These are phyloP conservation scores for Brassica nigra DNA, from an alignment of 345 rosid species.

Conservation along the genomic window DNA sequence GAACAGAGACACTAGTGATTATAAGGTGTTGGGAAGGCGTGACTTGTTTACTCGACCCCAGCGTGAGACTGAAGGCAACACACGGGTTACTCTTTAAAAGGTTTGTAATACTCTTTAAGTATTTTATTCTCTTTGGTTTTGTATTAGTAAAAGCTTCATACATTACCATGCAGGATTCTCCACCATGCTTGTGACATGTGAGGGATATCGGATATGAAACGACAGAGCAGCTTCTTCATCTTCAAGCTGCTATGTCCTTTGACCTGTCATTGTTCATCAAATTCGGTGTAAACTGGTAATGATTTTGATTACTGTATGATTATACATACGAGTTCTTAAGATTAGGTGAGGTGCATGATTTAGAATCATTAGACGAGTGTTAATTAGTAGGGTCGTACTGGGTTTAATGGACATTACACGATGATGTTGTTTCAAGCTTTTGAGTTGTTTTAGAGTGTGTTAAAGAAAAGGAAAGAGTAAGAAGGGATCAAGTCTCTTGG, in stretches of 20 bases:
- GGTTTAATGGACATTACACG: conserved; percentile 19
- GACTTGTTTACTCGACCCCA: conserved; percentile 55
- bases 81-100: conserved; percentile 36
- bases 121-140: conserved; percentile 8
- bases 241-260: neutral
- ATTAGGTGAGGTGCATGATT: conserved; percentile 23
- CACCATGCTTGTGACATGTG: neutral
- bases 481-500: conserved; percentile 44
- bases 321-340: conserved; percentile 1
- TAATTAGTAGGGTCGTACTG: conserved; percentile 36
- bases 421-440: conserved; percentile 24
- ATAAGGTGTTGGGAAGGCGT: conserved; percentile 62
- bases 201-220: neutral
- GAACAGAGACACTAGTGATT: conserved; percentile 53
- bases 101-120: conserved; percentile 1
- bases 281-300: conserved; percentile 14
- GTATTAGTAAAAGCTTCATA: conserved; percentile 15
- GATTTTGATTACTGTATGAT: conserved; percentile 7
- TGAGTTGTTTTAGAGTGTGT: conserved; percentile 8
- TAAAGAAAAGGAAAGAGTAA: conserved; percentile 34
- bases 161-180: conserved; percentile 31
- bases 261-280: conserved; percentile 4
- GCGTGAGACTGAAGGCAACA: conserved; percentile 49
- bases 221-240: neutral
- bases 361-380: conserved; percentile 34